Base-by-base conservation (phyloP, 179 eudicot genomes). In the Patellifolia procumbens region DNA sequence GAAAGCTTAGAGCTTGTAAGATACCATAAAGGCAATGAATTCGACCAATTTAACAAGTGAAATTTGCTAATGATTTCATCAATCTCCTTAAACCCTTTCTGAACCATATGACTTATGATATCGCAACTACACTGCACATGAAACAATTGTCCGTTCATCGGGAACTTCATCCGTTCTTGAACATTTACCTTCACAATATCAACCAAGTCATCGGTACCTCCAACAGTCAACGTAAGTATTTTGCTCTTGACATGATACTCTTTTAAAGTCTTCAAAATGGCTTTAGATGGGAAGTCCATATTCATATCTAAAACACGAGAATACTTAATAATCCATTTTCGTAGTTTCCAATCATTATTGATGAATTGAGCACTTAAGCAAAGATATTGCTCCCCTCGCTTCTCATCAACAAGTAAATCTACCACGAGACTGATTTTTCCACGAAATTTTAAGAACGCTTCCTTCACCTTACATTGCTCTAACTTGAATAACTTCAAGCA, bases 321-420 rank as follows among this genome's bases (percentile, higher is more conserved):
- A 10, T 65, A 76, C 63, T 46, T 29, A n/a, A 84, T 51, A 22
- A 75, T 68, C 84, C 82, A 70, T 29, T 68, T 79, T 49, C 32
- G 52, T 58, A 81, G 17, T 16, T 84, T 78, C 84, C 87, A 84
- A 37, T 78, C 74, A 68, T 68, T 22, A 17, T 81, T 76, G 20
- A 84, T 55, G 12, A 81, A 83, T 2, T 81, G 82, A 6, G 80
- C 86, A 58, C 24, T 68, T 19, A 84, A 51, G 62, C 80, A 75
- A 35, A 71, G 5, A 34, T 65, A 75, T 0, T 67, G 42, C 29
- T 45, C 26, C 2, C 0, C 20, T 15, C 11, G 32, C 19, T 26
- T 64, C 66, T 70, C 37, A 22, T 66, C 24, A n/a, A 19, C 19
- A 37, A 28, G 45, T 20, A 48, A 49, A 53, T 82, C 88, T 9